Evolutionary conservation across 2,329 filamentous ascomycete species (phyloP), one percentile per base, ranked within the genome.

Genomic region (Diaporthe citrichinensis): DNA sequence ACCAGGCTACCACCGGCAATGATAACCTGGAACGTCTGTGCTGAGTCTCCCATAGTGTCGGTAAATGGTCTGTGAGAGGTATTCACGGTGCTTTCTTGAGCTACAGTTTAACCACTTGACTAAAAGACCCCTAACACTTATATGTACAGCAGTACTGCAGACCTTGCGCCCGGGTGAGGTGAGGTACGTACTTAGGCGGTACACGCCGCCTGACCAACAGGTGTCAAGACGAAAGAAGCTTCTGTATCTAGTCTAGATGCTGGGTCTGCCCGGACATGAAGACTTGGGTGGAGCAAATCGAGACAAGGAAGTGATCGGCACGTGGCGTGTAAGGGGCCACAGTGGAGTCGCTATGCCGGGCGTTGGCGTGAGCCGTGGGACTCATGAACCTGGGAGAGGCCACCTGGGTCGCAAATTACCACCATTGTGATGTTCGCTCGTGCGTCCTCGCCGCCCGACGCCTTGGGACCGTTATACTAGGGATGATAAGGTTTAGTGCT

Each of bases 1-100:
- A 61, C 73, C 23, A 79, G 57, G 51, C 77, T 78, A 36, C 77
- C 78, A 41, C 77, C 78, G 10, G 77, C 76, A 55, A 79, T 78
- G 55, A 77, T 73, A 41, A 77, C 75, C 51, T 62, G 59, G 61
- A 76, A 76, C 4, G 41, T 51, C 25, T 72, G 23, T 39, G 62
- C 28, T 53, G 62, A 39, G 23, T 53, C 1, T 68, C 1, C 46
- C 62, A 68, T 68, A 2, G 31, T 36, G 62, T 68, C 31, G 62
- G n/a, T 28, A 36, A 53, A 9, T 1, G 23, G 31, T 39, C 23
- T 53, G 20, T 53, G 17, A 39, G 44, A 25, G 23, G 14, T 8
- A 39, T 10, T 20, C 12, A 51, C 10, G 28, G 31, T 68, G 46
- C 14, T 53, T 68, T 53, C 44, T 36, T 49, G 62, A 20, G 31